Evolutionary conservation across 805 yeast species (phyloP).

Genomic region (Candida ovalis): DNA sequence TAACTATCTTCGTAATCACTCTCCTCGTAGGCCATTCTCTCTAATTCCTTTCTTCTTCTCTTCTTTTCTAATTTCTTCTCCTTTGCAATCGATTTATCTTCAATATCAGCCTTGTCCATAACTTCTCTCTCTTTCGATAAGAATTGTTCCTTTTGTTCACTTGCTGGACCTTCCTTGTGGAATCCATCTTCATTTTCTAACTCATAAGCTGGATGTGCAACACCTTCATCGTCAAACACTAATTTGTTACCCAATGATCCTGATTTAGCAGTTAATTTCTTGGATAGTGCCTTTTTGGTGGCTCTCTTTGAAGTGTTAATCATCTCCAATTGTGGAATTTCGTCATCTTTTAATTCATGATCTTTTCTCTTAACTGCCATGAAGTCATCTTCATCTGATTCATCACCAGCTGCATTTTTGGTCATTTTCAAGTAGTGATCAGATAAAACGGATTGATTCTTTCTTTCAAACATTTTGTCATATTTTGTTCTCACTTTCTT

Average conservation of each 20-base stretch:
- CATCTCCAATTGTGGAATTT: constrained; percentile 52
- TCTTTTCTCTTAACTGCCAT: constrained; percentile 75
- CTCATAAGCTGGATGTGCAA: constrained; percentile 87
- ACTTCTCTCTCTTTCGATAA: constrained; percentile 60
- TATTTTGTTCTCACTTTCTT: constrained; percentile 75
- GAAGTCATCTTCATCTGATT: constrained; percentile 68
- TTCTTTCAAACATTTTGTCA: constrained; percentile 93
- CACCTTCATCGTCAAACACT: constrained; percentile 91
- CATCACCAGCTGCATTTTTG: constrained; percentile 28
- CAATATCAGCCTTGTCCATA: constrained; percentile 70
- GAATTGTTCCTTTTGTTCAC: constrained; percentile 61
- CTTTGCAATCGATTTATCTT: constrained; percentile 74
- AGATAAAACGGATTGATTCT: constrained; percentile 87
- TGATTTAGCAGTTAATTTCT: constrained; percentile 61
- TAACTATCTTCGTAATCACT: constrained; percentile 30
- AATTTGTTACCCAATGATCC: constrained; percentile 74
- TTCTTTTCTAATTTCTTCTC: constrained; percentile 84
- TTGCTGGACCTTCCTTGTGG: constrained; percentile 60
- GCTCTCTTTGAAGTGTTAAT: constrained; percentile 78
- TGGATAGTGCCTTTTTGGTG: constrained; percentile 80
- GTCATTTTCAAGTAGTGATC: constrained; percentile 82
- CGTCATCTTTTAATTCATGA: constrained; percentile 64
- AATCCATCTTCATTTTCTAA: constrained; percentile 88
- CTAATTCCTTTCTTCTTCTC: constrained; percentile 79
- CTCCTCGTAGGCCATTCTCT: constrained; percentile 46